phyloP scores from a whole-genome alignment of 2,329 filamentous ascomycete species.

The Aspergillus melleus region DNA sequence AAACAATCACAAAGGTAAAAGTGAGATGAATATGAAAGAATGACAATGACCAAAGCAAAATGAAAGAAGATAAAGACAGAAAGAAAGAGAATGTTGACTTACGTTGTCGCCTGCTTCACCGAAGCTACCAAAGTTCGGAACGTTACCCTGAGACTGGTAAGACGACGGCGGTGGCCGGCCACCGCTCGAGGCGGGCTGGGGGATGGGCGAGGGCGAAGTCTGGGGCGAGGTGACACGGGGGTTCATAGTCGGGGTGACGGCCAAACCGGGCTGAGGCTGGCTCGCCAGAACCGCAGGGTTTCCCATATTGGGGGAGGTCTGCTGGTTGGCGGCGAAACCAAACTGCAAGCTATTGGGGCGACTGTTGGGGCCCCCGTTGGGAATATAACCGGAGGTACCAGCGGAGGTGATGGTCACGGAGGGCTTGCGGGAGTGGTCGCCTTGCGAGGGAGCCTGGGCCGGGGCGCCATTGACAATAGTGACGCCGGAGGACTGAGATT shows the following conservation, averaged over 20 bases:
- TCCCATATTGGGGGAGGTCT: conserved; percentile 60
- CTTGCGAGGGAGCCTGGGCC: conserved; percentile 46
- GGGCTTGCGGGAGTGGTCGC: conserved; percentile 78
- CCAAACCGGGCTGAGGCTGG: conserved; percentile 42
- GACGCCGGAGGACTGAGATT: conserved; percentile 45
- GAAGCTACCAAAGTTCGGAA: conserved; percentile 80
- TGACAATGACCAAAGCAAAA: neutral
- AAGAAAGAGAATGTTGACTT: conserved; percentile 40
- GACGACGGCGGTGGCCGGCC: conserved; percentile 79
- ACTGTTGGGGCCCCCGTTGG: conserved; percentile 70
- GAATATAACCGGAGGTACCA: conserved; percentile 70
- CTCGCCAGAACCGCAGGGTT: conserved; percentile 55
- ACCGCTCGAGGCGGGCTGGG: conserved; percentile 80
- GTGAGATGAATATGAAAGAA: neutral
- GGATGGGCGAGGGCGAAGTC: conserved; percentile 89
- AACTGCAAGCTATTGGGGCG: conserved; percentile 70
- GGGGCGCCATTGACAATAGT: conserved; percentile 67
- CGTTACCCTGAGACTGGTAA: conserved; percentile 68
- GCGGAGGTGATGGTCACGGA: conserved; percentile 90
- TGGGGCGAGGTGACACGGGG: conserved; percentile 79
- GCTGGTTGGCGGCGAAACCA: conserved; percentile 67
- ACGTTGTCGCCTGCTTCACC: conserved; percentile 71
- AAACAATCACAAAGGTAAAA: neutral
- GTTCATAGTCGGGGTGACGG: conserved; percentile 58
- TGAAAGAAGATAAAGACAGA: neutral